A percentile compares a stretch with the other conserved stretches of the same genome.
phyloP scores from a whole-genome alignment of 805 yeast genomes.

The Cyberlindnera americana region DNA sequence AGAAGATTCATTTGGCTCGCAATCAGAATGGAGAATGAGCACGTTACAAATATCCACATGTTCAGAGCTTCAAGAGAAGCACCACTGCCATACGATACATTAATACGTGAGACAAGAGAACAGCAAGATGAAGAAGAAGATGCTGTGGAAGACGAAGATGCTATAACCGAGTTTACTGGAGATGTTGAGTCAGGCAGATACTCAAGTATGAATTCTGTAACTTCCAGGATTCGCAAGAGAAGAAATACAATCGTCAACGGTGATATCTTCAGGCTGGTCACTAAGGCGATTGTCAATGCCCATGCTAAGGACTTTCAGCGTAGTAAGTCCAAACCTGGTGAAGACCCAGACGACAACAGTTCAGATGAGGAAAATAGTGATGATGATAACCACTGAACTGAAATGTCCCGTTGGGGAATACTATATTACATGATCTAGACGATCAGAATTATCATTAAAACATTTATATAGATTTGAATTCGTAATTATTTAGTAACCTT shows the following conservation, averaged over 20 bases:
- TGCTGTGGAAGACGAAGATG: constrained; percentile 1
- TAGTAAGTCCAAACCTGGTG: constrained; percentile 17
- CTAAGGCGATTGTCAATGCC: constrained; percentile 63
- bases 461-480: too few relatives aligned
- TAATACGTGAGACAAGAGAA: constrained; percentile 31
- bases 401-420: background rate
- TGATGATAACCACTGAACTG: constrained; percentile 23
- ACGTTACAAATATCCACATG: constrained; percentile 80
- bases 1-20: constrained; percentile 88
- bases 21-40: constrained; percentile 95
- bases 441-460: constrained; percentile 18
- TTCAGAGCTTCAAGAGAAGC: constrained; percentile 86
- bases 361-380: constrained; percentile 32
- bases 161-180: constrained; percentile 1
- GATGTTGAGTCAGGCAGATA: constrained; percentile 11
- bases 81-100: constrained; percentile 71
- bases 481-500: constrained; percentile 65
- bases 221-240: constrained; percentile 8
- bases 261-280: constrained; percentile 39
- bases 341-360: constrained; percentile 17
- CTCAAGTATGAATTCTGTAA: background rate
- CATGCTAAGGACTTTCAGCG: constrained; percentile 81
- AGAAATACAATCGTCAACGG: constrained; percentile 20
- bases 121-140: constrained; percentile 2
- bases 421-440: background rate